Evolutionary conservation across 2,329 filamentous ascomycete species (phyloP), one percentile per base, ranked within the genome.

Genomic region (Knufia petricola): DNA sequence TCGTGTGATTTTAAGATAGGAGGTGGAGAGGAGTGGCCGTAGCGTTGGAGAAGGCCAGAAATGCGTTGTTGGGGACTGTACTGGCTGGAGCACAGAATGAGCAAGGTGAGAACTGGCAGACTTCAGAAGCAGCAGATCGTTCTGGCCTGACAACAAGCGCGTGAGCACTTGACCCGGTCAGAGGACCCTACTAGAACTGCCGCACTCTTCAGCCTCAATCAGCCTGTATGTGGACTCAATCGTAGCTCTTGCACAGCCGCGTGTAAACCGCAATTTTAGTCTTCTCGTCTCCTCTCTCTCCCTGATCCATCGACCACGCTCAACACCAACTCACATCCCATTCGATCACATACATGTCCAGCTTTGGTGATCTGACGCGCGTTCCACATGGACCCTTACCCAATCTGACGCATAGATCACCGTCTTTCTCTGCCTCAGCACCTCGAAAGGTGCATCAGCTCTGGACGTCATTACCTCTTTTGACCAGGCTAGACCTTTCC

Each of bases 341-440:
- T 74, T 49, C 73, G 74, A 81, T 76, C 79, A 79, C 80, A 77
- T 77, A 75, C 76, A 63, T 59, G 60, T 64, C 68, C 70, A 73
- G 69, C 67, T 63, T 66, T 57, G 75, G 79, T 79, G 78, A 65
- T 67, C 68, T 61, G 69, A 72, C 69, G 66, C 68, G 67, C 62
- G 64, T 59, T 64, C 64, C 63, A 54, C 53, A 48, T 56, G 64
- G 62, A 64, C 55, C 60, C 66, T 60, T 61, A 61, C 53, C 60
- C 53, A 57, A 58, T 58, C 55, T 51, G 61, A 69, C 68, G 66
- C 69, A 72, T 47, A 70, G 66, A 66, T 64, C 30, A 59, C 58
- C 66, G 60, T 69, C 65, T 69, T 67, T 69, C 57, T 58, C 55
- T 59, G 60, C 61, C 58, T 53, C 63, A 61, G 51, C 43, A 54